Evolutionary conservation across 2,329 filamentous ascomycete genomes (phyloP).

Genomic region (Ascomycota sp.): DNA sequence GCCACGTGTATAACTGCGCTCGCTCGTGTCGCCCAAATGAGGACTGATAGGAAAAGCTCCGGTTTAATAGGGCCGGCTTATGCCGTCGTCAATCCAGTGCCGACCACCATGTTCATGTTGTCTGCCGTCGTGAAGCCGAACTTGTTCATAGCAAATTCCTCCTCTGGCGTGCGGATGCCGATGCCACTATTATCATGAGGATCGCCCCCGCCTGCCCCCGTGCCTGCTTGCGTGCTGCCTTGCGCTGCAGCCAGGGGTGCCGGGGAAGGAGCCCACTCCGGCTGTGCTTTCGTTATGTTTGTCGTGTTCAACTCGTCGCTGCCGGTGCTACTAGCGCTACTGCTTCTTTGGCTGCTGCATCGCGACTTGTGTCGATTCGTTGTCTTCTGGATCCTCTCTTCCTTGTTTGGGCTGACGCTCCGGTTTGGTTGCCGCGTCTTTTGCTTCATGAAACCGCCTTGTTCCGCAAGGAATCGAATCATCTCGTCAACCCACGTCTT

Average conservation of each 20-base stretch:
- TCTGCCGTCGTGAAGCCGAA: conserved; percentile 24
- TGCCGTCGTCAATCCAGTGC: conserved; percentile 9
- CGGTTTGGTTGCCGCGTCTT: conserved; percentile 17
- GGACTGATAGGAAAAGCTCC: too few relatives aligned
- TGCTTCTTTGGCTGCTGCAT: conserved; percentile 23
- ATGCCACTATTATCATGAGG: conserved; percentile 56
- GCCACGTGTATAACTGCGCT: too few relatives aligned
- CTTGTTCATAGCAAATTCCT: conserved; percentile 41
- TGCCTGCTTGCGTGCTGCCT: conserved; percentile 20
- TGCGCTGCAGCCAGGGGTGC: conserved; percentile 9
- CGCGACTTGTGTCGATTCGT: conserved; percentile 14
- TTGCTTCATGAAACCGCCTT: conserved; percentile 66
- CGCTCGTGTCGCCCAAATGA: too few relatives aligned
- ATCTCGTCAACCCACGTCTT: conserved; percentile 95
- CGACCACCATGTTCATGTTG: conserved; percentile 13
- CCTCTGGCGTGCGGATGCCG: conserved; percentile 46
- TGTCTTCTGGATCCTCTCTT: conserved; percentile 13
- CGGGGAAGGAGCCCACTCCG: conserved; percentile 28
- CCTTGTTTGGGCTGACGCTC: conserved; percentile 12
- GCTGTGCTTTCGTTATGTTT: conserved; percentile 25
- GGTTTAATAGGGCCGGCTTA: conserved; percentile 1
- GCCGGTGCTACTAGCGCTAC: conserved; percentile 19
- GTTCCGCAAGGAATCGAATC: conserved; percentile 72
- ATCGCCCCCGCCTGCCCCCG: conserved; percentile 18
- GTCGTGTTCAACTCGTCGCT: conserved; percentile 25